Evolutionary conservation across 768 basidiomycete genomes (phyloP), one percentile per base, ranked within the genome.

Genomic region (Chiua virens): DNA sequence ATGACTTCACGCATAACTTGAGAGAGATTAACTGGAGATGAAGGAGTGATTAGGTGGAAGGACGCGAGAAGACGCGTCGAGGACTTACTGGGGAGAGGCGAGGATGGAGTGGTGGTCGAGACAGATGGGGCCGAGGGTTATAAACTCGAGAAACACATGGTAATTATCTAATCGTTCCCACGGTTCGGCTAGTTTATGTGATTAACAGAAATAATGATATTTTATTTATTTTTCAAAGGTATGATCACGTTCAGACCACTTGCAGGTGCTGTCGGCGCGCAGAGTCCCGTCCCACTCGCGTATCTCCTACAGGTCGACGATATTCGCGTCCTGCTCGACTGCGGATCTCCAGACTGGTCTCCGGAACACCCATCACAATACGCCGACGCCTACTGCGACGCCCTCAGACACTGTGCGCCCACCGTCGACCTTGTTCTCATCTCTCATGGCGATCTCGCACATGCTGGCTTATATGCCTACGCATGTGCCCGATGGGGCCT

Each of bases 161-260:
- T 28, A 53, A 58, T 69, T 71, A 69, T 51, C 45, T 71, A 69
- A 69, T 49, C 23, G 20, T 56, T 69, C 65, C 39, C 68, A 71
- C 68, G 61, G 5, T 0, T 56, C 45, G 54, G 56, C 42, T 48
- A 46, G 45, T 50, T 42, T 41, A 49, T 50, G 48, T 46, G 51
- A 49, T 27, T 27, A 37, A 11, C 38, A 23, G 17, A n/a, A 8
- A 27, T 21, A 36, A 21, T 42, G n/a, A n/a, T 36, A 25, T 7
- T 42, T 37, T 42, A 45, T 47, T 39, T 17, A 32, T 45, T 53
- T 45, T 49, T 17, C 23, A 17, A 22, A 8, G 9, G 18, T 14
- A 96, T 97, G 93, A 94, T 98, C 75, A 95, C 92, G 23, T 92
- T 98, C 68, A 94, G 89, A 9, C 90, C 96, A 2, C 75, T 98